Percentiles rank a stretch among this genome's conserved stretches.
phyloP scores from a whole-genome alignment of 179 eudicot genomes.

The Beta lomatogona region DNA sequence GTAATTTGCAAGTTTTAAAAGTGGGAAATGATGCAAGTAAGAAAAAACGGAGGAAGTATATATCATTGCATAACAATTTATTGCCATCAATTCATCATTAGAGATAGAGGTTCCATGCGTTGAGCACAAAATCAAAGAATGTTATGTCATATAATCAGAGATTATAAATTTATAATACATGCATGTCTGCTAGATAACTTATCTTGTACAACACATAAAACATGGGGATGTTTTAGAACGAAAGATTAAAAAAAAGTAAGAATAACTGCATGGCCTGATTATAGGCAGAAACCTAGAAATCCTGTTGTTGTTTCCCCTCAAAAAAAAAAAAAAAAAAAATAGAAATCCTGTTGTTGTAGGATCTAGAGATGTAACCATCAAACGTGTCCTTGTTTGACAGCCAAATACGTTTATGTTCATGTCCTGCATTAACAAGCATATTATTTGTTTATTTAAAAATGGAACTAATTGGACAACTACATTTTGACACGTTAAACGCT shows the following conservation, averaged over 20 bases:
- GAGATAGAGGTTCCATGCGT: no score
- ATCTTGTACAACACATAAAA: constrained; percentile 1
- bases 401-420: constrained; percentile 12
- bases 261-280: constrained; percentile 16
- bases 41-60: no score
- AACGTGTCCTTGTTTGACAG: constrained; percentile 12
- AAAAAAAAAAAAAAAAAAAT: no score
- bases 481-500: constrained; percentile 29
- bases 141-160: background rate
- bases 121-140: no score
- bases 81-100: no score
- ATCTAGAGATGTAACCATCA: background rate
- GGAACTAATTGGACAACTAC: constrained; percentile 6
- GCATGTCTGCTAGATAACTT: background rate
- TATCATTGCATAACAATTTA: no score
- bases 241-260: background rate
- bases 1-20: no score
- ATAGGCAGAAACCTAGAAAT: background rate
- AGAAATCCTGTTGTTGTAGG: background rate
- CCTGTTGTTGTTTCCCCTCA: no score
- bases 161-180: background rate
- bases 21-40: no score
- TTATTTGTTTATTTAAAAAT: background rate
- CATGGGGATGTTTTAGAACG: background rate
- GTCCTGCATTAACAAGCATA: background rate